Base-by-base conservation (phyloP, 495 filamentous ascomycete species). In the Elasticomyces elasticus region DNA sequence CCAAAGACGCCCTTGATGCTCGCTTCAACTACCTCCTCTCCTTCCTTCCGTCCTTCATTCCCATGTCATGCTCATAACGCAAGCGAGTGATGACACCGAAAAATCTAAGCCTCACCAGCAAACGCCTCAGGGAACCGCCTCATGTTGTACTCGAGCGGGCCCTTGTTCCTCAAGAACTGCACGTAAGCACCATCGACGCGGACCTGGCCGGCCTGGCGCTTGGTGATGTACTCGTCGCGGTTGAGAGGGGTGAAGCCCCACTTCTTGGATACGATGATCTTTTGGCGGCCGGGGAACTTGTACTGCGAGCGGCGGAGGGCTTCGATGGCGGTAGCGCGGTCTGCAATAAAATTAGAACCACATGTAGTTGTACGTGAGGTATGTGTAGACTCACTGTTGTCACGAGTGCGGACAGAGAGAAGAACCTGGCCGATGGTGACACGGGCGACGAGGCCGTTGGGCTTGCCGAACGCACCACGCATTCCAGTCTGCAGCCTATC, bases 261-360 rank as follows among this genome's bases (percentile, higher is more conserved):
- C 79, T 96, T 96, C 86, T 98, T 98, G 78, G 83, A 89, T 75
- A 96, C 83, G 69, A 98, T 94, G 76, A 98, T 94, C 88, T 98
- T 97, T 83, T 98, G 92, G 75, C 92, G 90, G 73, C 92, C 92
- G 59, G 92, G 92, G 86, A 98, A 98, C 85, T 98, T 98, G 85
- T 98, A 98, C 82, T 95, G 92, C 59, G 87, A 91, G 71, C 92
- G 86, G 71, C 92, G 87, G 72, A 98, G 84, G 73, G 92, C 92
- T 82, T 98, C 92, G 71, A 98, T 89, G 74, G 92, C 92, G 66
- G 82, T 81, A 56, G 84, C 85, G 62, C 87, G 87, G 81, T 94
- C 79, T 84, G 42, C 43, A 26, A 1, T 51, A 0, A 1, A 1
- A 7, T 59, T 41, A 66, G 76, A 59, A 77, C 65, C 19, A 4